Base-by-base conservation (phyloP, 257 asterid genomes). In the Thymus quinquecostatus region DNA sequence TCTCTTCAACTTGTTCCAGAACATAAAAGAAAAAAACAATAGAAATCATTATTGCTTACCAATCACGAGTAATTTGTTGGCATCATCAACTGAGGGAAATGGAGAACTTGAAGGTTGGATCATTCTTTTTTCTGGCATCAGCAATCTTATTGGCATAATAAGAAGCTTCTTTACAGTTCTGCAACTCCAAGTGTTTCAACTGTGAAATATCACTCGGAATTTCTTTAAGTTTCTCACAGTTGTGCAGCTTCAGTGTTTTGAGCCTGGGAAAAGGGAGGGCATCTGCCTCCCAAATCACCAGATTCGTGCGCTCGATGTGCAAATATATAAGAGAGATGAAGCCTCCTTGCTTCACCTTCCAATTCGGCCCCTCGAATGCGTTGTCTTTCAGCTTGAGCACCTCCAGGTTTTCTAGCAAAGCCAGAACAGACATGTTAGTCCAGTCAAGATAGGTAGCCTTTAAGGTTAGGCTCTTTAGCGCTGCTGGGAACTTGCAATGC, bases 331-430 rank as follows among this genome's bases (percentile, higher is more conserved):
- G 81, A 12, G 56, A 50, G 32, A 68, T 64, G 4, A 77, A 60
- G 2, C 78, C 78, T 8, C 21, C 21, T 21, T 21, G 21, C 21
- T 21, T 71, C 73, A 21, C 53, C 64, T 0, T 29, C 13, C 1
- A 64, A 60, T 33, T 9, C 45, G 38, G 3, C 1, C 78, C 84
- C 58, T 5, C 11, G 49, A 80, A 80, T 11, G 81, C 81, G 1
- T 54, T 49, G 41, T 77, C 71, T 60, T 66, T 77, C 13, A 77
- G 62, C 78, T 66, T 77, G 41, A 81, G 85, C 12, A 77, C 64
- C 66, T 60, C 44, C 3, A 77, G 72, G 56, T 74, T 68, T 0
- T 71, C 81, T 5, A 77, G 69, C 3, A 43, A 38, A 49, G 70
- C 81, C 10, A 77, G 40, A 6, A 41, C 30, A 40, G 77, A 65